Conservation (phyloP, 208 protist genomes). For the Leishmania aethiopica region DNA sequence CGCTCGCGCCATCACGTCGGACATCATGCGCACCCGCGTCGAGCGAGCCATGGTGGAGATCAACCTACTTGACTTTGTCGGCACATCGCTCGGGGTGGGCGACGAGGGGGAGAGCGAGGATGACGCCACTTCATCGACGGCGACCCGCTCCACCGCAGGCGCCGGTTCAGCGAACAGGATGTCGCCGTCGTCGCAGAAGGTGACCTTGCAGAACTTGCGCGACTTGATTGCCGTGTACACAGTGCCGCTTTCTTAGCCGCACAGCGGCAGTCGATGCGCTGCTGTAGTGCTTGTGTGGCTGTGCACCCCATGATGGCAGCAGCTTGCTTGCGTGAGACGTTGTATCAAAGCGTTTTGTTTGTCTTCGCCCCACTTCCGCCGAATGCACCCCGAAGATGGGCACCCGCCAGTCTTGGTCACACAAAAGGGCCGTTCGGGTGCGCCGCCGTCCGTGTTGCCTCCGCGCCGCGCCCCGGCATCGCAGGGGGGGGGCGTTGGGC, state of each 20-base stretch:
- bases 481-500: neutral
- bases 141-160: conserved; percentile 1
- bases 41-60: conserved; percentile 60
- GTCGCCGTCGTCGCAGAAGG: conserved; percentile 27
- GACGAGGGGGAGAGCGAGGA: conserved; percentile 55
- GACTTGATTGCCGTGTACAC: conserved; percentile 30
- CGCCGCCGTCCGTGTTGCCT: neutral
- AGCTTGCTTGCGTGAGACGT: neutral
- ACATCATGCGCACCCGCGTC: conserved; percentile 66
- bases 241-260: conserved; percentile 15
- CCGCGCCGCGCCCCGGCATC: neutral
- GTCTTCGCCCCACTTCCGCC: neutral
- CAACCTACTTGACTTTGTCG: conserved; percentile 58
- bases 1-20: conserved; percentile 60
- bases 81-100: conserved; percentile 33
- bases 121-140: conserved; percentile 12
- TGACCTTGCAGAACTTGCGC: conserved; percentile 21
- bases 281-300: neutral
- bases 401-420: neutral
- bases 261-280: neutral
- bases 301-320: neutral
- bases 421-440: neutral
- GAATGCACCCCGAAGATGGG: neutral
- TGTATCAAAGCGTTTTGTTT: neutral
- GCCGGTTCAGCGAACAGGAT: neutral